Percentiles rank a stretch among this genome's conserved stretches.
Evolutionary conservation across 108 stramenopile species (phyloP).

Genomic region (Discostella stelligeroides): DNA sequence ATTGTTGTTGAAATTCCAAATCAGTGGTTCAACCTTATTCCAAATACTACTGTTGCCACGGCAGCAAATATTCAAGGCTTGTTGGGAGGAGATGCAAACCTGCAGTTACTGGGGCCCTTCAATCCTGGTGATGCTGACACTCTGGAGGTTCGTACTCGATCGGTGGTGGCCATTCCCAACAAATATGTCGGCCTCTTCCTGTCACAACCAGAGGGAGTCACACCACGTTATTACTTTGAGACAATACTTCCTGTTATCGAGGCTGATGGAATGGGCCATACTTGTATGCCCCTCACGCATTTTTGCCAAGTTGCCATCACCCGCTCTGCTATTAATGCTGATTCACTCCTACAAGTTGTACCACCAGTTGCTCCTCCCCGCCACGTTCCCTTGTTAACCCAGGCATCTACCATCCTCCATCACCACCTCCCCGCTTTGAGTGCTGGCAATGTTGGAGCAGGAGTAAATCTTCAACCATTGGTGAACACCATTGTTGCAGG

Average conservation of each 20-base stretch:
- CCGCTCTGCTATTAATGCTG: neutral
- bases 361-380: slow-evolving; percentile 1
- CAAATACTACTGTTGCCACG: neutral
- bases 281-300: slow-evolving; percentile 4
- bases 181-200: slow-evolving; percentile 14
- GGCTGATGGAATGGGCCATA: neutral
- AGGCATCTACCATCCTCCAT: neutral
- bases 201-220: slow-evolving; percentile 1
- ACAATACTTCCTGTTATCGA: slow-evolving; percentile 11
- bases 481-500: neutral
- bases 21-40: neutral
- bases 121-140: neutral
- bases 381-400: slow-evolving; percentile 2
- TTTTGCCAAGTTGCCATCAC: slow-evolving; percentile 18
- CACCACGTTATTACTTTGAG: slow-evolving; percentile 10
- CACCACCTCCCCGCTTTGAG: slow-evolving; percentile 2
- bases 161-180: slow-evolving; percentile 16
- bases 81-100: neutral
- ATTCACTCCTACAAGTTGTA: neutral
- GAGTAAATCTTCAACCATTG: neutral
- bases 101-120: neutral
- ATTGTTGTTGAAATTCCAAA: neutral
- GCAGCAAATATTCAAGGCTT: neutral
- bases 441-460: neutral
- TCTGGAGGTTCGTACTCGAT: slow-evolving; percentile 7